These are phyloP conservation scores for Aureobasidium sp. DNA, from an alignment of 2,329 filamentous ascomycete species.

Conservation along the genomic window DNA sequence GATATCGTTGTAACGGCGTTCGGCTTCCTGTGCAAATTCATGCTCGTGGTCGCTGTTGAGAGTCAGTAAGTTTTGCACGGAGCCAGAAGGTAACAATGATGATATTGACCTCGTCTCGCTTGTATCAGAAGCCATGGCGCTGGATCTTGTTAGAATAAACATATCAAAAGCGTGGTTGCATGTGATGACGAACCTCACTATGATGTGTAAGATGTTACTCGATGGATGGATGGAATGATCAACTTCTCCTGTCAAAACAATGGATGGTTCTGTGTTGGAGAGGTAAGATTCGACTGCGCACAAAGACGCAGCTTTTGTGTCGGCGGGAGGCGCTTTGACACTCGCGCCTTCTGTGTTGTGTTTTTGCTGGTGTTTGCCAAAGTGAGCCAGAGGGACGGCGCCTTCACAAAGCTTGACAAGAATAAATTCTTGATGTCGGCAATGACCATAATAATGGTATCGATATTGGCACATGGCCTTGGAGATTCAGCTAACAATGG, in stretches of 20 bases:
- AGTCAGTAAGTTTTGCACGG: background rate
- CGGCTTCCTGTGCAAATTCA: background rate
- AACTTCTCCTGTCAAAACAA: background rate
- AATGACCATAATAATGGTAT: constrained; percentile 25
- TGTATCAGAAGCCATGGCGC: background rate
- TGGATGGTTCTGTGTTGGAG: background rate
- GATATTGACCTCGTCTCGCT: background rate
- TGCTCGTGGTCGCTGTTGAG: background rate
- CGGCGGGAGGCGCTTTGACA: background rate
- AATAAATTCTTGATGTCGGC: constrained; percentile 24
- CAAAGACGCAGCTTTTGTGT: background rate
- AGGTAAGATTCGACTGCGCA: background rate
- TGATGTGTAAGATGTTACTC: background rate
- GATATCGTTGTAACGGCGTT: background rate
- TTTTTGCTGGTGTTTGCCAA: background rate
- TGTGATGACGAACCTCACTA: background rate
- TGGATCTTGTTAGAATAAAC: background rate
- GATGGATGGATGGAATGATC: background rate
- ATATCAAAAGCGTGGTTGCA: background rate
- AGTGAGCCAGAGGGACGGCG: background rate
- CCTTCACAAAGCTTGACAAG: constrained; percentile 22
- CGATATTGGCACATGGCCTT: constrained; percentile 26
- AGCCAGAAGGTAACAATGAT: background rate
- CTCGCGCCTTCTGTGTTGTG: constrained; percentile 4
- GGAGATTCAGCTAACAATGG: background rate